A percentile compares a stretch with the other conserved stretches of the same genome.
These are phyloP conservation scores for Yamadazyma conglobata DNA, from an alignment of 1,139 yeast genomes.

Conservation along the genomic window DNA sequence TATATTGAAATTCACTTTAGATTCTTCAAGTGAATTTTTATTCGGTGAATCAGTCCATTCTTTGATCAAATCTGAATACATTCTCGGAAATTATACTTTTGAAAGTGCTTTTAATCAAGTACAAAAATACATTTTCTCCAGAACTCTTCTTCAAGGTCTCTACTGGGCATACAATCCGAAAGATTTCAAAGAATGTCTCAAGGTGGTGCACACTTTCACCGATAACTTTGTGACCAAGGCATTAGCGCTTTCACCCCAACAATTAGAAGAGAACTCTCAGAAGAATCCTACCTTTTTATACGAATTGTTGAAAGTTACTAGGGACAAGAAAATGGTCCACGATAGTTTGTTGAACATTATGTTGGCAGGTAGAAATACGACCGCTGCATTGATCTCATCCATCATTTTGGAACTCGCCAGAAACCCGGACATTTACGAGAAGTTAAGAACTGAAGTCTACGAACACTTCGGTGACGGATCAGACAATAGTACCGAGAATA, in stretches of 20 bases:
- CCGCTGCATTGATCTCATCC: slow-evolving; percentile 47
- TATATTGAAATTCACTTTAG: slow-evolving; percentile 42
- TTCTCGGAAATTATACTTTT: slow-evolving; percentile 22
- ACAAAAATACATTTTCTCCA: slow-evolving; percentile 31
- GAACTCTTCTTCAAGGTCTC: slow-evolving; percentile 32
- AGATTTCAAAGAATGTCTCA: slow-evolving; percentile 27
- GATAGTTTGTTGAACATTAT: slow-evolving; percentile 47
- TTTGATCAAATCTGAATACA: slow-evolving; percentile 20
- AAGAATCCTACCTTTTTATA: slow-evolving; percentile 45
- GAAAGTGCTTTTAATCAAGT: slow-evolving; percentile 33
- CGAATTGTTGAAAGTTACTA: slow-evolving; percentile 44
- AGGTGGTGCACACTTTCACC: slow-evolving; percentile 27
- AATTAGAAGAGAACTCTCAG: slow-evolving; percentile 23
- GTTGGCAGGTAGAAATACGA: slow-evolving; percentile 53
- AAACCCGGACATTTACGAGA: slow-evolving; percentile 33
- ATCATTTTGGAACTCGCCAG: slow-evolving; percentile 39
- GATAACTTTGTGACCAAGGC: slow-evolving; percentile 24
- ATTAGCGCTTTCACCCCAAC: slow-evolving; percentile 23
- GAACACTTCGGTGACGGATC: slow-evolving; percentile 25
- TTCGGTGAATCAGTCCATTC: slow-evolving; percentile 45
- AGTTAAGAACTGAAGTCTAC: slow-evolving; percentile 32
- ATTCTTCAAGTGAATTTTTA: slow-evolving; percentile 49
- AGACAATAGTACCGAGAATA: slow-evolving; percentile 14
- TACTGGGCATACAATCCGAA: slow-evolving; percentile 28
- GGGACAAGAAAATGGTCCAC: slow-evolving; percentile 43